Conservation (phyloP, 192 early-diverging fungal species). For the Chytriomyces hyalinus region DNA sequence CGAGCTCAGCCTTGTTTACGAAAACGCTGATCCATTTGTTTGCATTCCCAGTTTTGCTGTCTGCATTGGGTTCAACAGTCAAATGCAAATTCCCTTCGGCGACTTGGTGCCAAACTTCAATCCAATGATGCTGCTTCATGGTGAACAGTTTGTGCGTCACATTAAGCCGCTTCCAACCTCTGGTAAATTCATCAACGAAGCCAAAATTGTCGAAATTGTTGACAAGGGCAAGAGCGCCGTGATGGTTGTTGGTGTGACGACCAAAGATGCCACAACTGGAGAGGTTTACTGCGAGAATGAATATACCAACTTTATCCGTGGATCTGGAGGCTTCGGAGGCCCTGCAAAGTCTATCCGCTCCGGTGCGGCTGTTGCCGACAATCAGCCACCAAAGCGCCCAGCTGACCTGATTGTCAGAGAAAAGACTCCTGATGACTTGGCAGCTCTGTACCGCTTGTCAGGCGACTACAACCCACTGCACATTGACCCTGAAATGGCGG, state of each 20-base stretch:
- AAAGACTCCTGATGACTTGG: conserved; percentile 90
- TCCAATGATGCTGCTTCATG: conserved; percentile 97
- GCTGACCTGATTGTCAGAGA: conserved; percentile 84
- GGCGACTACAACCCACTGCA: conserved; percentile 99
- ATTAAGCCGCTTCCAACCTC: conserved; percentile 84
- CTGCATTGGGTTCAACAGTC: conserved; percentile 75
- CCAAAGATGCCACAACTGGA: conserved; percentile 70
- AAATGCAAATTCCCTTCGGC: conserved; percentile 70
- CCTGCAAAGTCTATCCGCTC: conserved; percentile 68
- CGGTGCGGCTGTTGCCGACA: conserved; percentile 77
- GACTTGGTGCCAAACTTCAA: conserved; percentile 80
- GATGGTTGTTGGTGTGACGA: conserved; percentile 80
- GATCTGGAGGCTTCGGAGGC: conserved; percentile 84
- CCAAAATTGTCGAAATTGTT: conserved; percentile 87
- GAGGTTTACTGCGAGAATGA: conserved; percentile 85
- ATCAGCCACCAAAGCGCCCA: conserved; percentile 78
- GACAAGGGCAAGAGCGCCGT: conserved; percentile 97
- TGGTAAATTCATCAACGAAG: conserved; percentile 77
- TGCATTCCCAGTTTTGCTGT: conserved; percentile 94
- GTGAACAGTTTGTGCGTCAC: conserved; percentile 94
- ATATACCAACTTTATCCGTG: conserved; percentile 93
- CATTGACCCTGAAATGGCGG: conserved; percentile 93
- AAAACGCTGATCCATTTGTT: conserved; percentile 82
- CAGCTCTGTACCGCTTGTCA: conserved; percentile 92
- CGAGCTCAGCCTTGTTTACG: conserved; percentile 91